Percentiles rank a stretch among this genome's conserved stretches.
phyloP scores from a whole-genome alignment of 2,329 filamentous ascomycete species.

The Endothia cerciana region DNA sequence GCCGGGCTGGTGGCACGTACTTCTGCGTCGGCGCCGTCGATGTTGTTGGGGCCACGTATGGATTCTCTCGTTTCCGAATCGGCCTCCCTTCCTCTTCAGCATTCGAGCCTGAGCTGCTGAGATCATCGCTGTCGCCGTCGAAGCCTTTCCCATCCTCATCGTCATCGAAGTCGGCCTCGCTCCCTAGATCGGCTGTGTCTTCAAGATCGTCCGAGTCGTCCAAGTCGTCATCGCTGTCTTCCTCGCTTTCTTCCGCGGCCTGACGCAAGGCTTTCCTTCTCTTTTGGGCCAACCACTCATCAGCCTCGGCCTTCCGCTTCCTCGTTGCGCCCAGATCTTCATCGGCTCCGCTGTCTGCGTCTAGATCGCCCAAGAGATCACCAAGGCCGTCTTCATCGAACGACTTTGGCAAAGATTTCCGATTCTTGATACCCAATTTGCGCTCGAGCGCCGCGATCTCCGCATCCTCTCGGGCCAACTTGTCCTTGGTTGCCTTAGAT shows the following conservation, averaged over 20 bases:
- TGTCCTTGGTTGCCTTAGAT: slow-evolving; percentile 56
- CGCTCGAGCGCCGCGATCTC: slow-evolving; percentile 88
- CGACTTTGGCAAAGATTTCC: slow-evolving; percentile 72
- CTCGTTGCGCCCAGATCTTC: slow-evolving; percentile 57
- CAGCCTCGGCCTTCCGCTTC: slow-evolving; percentile 62
- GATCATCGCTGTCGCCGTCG: slow-evolving; percentile 40
- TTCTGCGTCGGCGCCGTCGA: slow-evolving; percentile 59
- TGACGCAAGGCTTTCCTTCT: slow-evolving; percentile 48
- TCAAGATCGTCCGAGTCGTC: slow-evolving; percentile 37
- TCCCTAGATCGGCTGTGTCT: slow-evolving; percentile 30
- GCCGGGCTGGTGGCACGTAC: slow-evolving; percentile 86
- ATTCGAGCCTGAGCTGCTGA: slow-evolving; percentile 46
- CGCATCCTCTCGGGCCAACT: slow-evolving; percentile 78
- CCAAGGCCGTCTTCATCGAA: slow-evolving; percentile 84
- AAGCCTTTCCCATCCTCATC: slow-evolving; percentile 41
- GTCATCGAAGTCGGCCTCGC: slow-evolving; percentile 32
- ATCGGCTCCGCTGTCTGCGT: slow-evolving; percentile 53
- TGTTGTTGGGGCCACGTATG: slow-evolving; percentile 75
- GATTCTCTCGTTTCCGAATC: slow-evolving; percentile 67
- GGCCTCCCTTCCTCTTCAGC: slow-evolving; percentile 37
- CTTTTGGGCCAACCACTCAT: slow-evolving; percentile 64
- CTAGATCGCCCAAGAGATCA: slow-evolving; percentile 73
- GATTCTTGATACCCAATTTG: slow-evolving; percentile 80
- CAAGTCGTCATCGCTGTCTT: slow-evolving; percentile 36
- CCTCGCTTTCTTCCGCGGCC: slow-evolving; percentile 31